Evolutionary conservation across 768 basidiomycete species (phyloP).

Genomic region (Xerocomus potaroensis): DNA sequence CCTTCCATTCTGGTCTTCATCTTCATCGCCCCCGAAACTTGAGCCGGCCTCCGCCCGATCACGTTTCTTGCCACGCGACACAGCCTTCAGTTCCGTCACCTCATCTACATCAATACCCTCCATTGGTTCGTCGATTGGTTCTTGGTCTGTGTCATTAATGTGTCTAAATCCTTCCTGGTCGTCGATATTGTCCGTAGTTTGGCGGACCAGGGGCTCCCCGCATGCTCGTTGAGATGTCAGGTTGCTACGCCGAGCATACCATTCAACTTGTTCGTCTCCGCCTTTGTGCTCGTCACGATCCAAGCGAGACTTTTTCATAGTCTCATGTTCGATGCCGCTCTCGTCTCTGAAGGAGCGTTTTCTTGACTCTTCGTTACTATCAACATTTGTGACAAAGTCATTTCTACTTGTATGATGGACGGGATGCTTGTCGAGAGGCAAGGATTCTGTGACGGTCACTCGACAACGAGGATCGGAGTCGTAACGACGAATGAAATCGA

Average conservation of each 20-base stretch:
- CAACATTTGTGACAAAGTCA: slow-evolving; percentile 20
- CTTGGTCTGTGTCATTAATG: slow-evolving; percentile 39
- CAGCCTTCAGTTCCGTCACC: slow-evolving; percentile 34
- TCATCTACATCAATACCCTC: slow-evolving; percentile 42
- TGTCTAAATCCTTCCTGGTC: slow-evolving; percentile 41
- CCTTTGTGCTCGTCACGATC: slow-evolving; percentile 46
- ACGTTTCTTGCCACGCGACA: slow-evolving; percentile 61
- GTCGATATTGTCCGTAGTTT: slow-evolving; percentile 37
- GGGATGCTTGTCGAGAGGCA: slow-evolving; percentile 14
- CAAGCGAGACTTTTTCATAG: slow-evolving; percentile 51
- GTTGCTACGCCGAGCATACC: slow-evolving; percentile 32
- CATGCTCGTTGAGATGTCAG: slow-evolving; percentile 37
- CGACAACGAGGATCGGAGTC: slow-evolving; percentile 28
- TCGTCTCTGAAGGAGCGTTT: slow-evolving; percentile 46
- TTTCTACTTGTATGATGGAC: slow-evolving; percentile 32
- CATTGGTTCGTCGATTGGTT: slow-evolving; percentile 31
- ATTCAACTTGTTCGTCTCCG: slow-evolving; percentile 44
- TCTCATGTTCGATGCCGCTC: slow-evolving; percentile 39
- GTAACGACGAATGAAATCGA: slow-evolving; percentile 37
- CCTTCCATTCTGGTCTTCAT: slow-evolving; percentile 39
- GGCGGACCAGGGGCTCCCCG: slow-evolving; percentile 46
- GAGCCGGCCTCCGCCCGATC: slow-evolving; percentile 72
- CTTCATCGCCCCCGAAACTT: slow-evolving; percentile 58
- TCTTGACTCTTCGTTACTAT: slow-evolving; percentile 28
- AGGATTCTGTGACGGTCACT: slow-evolving; percentile 4